phyloP scores from a whole-genome alignment of 2,329 filamentous ascomycete species.

The Colletotrichum musae region DNA sequence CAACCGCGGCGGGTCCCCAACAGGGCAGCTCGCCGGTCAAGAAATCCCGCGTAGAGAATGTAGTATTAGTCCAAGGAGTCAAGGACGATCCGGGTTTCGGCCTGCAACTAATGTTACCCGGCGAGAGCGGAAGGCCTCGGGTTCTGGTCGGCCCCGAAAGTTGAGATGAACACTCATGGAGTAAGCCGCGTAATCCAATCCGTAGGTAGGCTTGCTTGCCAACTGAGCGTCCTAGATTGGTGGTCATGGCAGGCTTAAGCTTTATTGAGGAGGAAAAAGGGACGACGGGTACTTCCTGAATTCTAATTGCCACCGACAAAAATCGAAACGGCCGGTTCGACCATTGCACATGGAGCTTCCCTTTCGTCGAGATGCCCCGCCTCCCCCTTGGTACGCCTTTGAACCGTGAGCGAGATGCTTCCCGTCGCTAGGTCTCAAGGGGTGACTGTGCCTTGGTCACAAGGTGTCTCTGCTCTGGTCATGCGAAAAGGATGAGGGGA shows the following conservation, averaged over 20 bases:
- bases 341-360: slow-evolving; percentile 21
- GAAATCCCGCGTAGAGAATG: neutral
- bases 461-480: neutral
- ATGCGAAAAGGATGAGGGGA: slow-evolving; percentile 1
- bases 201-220: neutral
- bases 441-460: slow-evolving; percentile 21
- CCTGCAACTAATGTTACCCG: neutral
- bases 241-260: slow-evolving; percentile 22
- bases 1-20: neutral
- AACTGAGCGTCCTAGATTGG: neutral
- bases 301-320: slow-evolving; percentile 12
- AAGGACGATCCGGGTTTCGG: slow-evolving; percentile 11
- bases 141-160: neutral
- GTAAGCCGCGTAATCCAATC: slow-evolving; percentile 5
- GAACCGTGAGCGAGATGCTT: slow-evolving; percentile 18
- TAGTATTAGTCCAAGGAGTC: neutral
- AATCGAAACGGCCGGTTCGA: slow-evolving; percentile 12
- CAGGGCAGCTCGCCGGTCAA: neutral
- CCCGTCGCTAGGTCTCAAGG: neutral
- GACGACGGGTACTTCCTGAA: slow-evolving; percentile 17
- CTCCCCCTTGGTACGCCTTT: slow-evolving; percentile 1
- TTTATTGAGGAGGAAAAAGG: slow-evolving; percentile 21
- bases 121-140: neutral
- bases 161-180: slow-evolving; percentile 13
- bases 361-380: slow-evolving; percentile 4